A percentile compares a stretch with the other conserved stretches of the same genome.
Conservation (phyloP, 371 early-diverging fungal genomes). For the Capniomyces stellatus region DNA sequence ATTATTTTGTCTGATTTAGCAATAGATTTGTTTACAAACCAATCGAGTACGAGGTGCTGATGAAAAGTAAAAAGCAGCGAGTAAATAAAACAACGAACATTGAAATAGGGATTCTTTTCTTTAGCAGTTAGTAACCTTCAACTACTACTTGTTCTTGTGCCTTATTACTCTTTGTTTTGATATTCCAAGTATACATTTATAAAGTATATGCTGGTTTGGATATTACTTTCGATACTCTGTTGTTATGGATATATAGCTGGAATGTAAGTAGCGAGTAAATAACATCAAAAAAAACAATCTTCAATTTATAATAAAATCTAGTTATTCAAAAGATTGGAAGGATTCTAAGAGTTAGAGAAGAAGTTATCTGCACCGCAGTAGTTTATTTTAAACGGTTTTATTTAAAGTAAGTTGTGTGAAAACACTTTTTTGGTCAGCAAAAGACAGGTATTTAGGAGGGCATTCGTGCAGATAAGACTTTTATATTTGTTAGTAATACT, state of each 20-base stretch:
- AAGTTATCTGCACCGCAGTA: constrained; percentile 64
- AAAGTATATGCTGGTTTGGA: too few relatives aligned
- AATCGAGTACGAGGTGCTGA: not conserved
- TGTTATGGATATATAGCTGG: too few relatives aligned
- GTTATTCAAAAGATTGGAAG: constrained; percentile 65
- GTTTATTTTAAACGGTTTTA: constrained; percentile 83
- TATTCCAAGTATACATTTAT: too few relatives aligned
- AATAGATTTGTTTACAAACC: not conserved
- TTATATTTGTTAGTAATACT: not conserved
- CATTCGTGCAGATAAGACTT: not conserved
- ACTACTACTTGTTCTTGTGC: not conserved
- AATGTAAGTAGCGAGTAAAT: too few relatives aligned
- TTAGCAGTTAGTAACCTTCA: not conserved
- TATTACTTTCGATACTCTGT: too few relatives aligned
- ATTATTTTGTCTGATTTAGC: too few relatives aligned
- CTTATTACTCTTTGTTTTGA: too few relatives aligned
- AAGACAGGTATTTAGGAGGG: not conserved
- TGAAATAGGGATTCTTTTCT: not conserved
- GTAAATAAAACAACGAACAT: not conserved
- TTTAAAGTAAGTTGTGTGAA: constrained; percentile 36
- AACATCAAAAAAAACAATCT: not conserved
- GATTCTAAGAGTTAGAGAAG: constrained; percentile 51
- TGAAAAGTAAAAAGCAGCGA: not conserved
- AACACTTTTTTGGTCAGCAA: not conserved
- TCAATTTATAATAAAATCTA: too few relatives aligned